Evolutionary conservation across 176 grass and related monocot genomes (phyloP), one percentile per base, ranked within the genome.

Genomic region (Neostapfia colusana): DNA sequence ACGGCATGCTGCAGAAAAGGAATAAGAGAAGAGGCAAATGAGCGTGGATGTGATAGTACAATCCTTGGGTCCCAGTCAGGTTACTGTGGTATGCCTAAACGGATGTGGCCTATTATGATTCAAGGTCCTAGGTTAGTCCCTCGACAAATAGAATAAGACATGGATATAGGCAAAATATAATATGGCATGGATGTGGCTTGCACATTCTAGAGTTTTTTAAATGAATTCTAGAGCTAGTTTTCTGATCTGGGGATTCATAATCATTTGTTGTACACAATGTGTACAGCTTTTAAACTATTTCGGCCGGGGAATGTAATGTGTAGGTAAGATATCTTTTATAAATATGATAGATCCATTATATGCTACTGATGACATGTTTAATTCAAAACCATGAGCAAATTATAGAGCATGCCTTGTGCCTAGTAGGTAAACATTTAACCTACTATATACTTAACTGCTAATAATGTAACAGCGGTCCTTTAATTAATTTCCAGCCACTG

Each of bases 401-500:
- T 7, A 18, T 1, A 42, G 40, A 42, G 40, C n/a, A 42, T 42
- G 40, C 40, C 40, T 10, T 42, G 40, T 42, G 40, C 43, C 15
- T 45, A 13, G 43, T 1, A 20, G 5, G 20, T n/a, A 23, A 55
- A 8, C 8, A 55, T 55, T n/a, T 55, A 55, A 55, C 18, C 53
- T 51, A 20, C 43, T 50, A 51, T 51, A 20, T 18, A 55, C 8
- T 55, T 8, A 45, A 3, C 2, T 45, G 43, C 9, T 45, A 15
- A 20, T 10, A 10, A 18, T 55, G 8, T 55, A 23, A 23, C 53
- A 20, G 53, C 8, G 7, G 9, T 55, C 53, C 7, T 55, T n/a
- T n/a, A n/a, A n/a, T 51, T 51, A 51, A 51, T 51, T 23, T 55
- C 53, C 10, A 51, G 38, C 27, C 42, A 77, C 74, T 76, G 2